Conservation (phyloP, 176 grass and related monocot genomes). For the Musa troglodytarum region DNA sequence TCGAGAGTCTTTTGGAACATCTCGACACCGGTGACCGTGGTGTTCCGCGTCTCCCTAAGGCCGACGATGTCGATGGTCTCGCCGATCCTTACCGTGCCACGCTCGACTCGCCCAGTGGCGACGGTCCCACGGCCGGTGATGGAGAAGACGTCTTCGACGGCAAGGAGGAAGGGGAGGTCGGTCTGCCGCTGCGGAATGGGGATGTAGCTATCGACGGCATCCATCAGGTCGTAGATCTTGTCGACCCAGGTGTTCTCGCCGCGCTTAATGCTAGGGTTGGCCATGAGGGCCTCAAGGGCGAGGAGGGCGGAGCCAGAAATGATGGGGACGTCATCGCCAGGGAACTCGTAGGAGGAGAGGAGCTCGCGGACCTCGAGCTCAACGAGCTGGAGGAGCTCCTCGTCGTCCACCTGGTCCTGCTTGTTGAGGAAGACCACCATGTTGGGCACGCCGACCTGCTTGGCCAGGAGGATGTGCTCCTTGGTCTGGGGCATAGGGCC, state of each 20-base stretch:
- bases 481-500: conserved; percentile 99
- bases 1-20: conserved; percentile 21
- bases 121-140: conserved; percentile 15
- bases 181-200: conserved; percentile 15
- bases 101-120: conserved; percentile 12
- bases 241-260: conserved; percentile 11
- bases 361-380: conserved; percentile 75
- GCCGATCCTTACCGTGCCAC: conserved; percentile 3
- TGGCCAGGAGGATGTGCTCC: conserved; percentile 98
- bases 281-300: conserved; percentile 15
- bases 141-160: conserved; percentile 15
- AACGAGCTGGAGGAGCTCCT: conserved; percentile 92
- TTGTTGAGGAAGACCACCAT: conserved; percentile 99
- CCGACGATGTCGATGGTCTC: conserved; percentile 10
- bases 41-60: conserved; percentile 13
- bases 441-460: conserved; percentile 91
- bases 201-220: conserved; percentile 14
- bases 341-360: conserved; percentile 15
- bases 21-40: conserved; percentile 16
- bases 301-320: conserved; percentile 12
- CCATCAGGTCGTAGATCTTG: conserved; percentile 14
- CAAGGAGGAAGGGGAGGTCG: conserved; percentile 14
- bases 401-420: conserved; percentile 97
- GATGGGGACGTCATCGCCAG: conserved; percentile 9
- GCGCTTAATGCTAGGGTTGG: conserved; percentile 14